Evolutionary conservation across 2,329 filamentous ascomycete species (phyloP).

Genomic region (Aspergillus eucalypticola): DNA sequence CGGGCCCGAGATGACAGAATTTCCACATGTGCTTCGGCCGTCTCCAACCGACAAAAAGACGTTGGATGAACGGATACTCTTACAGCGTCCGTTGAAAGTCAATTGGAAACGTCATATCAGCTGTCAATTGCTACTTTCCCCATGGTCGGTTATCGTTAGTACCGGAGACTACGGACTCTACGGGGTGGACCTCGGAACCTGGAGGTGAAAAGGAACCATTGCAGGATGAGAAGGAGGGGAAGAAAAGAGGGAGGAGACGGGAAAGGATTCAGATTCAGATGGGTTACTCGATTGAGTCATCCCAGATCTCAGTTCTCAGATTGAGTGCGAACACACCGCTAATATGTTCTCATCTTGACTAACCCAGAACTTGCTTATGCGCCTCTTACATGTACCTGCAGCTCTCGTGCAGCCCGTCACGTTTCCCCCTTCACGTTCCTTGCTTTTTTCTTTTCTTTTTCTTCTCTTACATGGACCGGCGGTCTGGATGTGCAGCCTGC

Average conservation of each 20-base stretch:
- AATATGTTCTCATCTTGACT: background rate
- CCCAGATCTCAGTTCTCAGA: background rate
- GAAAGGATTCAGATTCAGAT: background rate
- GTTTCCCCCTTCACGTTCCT: background rate
- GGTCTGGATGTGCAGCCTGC: background rate
- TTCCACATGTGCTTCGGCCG: conserved; percentile 13
- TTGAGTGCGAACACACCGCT: background rate
- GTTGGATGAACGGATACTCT: background rate
- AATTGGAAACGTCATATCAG: background rate
- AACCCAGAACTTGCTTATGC: background rate
- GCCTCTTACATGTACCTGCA: background rate
- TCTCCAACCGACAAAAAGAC: background rate
- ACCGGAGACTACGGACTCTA: too few relatives aligned
- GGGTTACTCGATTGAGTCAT: background rate
- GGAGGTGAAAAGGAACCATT: conserved; percentile 2
- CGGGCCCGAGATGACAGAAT: conserved; percentile 4
- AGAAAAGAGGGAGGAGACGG: background rate
- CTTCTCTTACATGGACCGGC: background rate
- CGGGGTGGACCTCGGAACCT: background rate
- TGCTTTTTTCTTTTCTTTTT: too few relatives aligned
- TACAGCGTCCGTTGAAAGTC: background rate
- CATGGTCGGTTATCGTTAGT: too few relatives aligned
- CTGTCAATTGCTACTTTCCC: background rate
- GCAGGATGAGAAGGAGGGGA: background rate
- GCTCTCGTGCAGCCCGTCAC: conserved; percentile 1